Conservation (phyloP, 2,329 filamentous ascomycete genomes). For the Diplodia mutila region DNA sequence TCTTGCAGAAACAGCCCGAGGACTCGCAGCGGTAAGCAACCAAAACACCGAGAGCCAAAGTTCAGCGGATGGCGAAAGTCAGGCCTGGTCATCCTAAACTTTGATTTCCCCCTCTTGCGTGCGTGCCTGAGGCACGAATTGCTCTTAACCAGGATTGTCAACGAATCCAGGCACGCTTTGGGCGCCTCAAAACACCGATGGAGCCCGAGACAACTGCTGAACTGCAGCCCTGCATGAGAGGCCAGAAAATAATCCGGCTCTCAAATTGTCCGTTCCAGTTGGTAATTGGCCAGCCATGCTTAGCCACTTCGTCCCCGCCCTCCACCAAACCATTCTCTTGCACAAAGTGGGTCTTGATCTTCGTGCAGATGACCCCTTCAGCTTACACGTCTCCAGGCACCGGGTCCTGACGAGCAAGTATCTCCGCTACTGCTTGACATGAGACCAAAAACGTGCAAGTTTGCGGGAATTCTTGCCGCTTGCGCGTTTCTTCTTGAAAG, state of each 20-base stretch:
- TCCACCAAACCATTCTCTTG: neutral
- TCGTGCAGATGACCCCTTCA: conserved; percentile 1
- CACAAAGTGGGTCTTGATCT: conserved; percentile 3
- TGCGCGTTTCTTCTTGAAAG: neutral
- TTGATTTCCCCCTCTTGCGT: neutral
- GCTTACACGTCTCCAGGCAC: conserved; percentile 13
- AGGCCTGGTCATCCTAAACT: neutral
- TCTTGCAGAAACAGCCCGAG: neutral
- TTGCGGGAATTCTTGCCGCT: neutral
- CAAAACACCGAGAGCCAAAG: neutral
- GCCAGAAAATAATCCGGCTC: conserved; percentile 13
- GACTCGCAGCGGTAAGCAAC: neutral
- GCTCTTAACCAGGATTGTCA: neutral
- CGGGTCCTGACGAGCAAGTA: neutral
- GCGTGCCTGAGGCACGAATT: neutral
- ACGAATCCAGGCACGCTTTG: neutral
- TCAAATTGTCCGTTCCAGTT: neutral
- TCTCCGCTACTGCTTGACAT: conserved; percentile 13
- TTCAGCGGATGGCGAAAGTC: no score
- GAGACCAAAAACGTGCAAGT: neutral
- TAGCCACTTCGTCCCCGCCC: neutral
- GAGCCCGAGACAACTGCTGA: neutral
- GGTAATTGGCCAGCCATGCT: neutral
- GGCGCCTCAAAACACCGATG: neutral
- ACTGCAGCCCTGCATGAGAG: neutral